These are phyloP conservation scores for Tylopilus sp. DNA, from an alignment of 768 basidiomycete genomes.

Conservation along the genomic window DNA sequence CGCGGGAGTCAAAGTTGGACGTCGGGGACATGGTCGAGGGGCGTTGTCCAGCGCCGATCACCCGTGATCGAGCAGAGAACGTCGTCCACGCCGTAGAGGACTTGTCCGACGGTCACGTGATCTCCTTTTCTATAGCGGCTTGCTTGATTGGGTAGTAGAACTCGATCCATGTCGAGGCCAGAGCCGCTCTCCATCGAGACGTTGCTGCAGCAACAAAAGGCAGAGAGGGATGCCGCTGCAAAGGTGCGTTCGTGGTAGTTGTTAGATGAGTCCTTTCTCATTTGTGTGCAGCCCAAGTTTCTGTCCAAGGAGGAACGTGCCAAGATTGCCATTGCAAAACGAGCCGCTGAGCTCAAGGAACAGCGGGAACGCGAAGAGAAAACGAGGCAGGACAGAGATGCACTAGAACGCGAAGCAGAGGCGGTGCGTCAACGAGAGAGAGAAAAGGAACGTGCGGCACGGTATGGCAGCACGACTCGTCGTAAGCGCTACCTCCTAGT, in stretches of 20 bases:
- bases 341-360: slow-evolving; percentile 76
- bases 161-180: slow-evolving; percentile 42
- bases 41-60: slow-evolving; percentile 17
- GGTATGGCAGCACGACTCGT: slow-evolving; percentile 40
- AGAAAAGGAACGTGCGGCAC: slow-evolving; percentile 30
- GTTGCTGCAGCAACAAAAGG: slow-evolving; percentile 81
- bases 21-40: slow-evolving; percentile 1
- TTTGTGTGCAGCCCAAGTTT: slow-evolving; percentile 76
- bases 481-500: slow-evolving; percentile 16
- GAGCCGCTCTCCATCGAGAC: slow-evolving; percentile 88
- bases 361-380: slow-evolving; percentile 66
- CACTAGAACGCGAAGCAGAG: slow-evolving; percentile 74
- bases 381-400: slow-evolving; percentile 57
- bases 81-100: slow-evolving; percentile 23
- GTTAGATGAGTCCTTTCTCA: neutral
- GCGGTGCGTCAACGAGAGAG: slow-evolving; percentile 54
- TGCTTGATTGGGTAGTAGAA: slow-evolving; percentile 14
- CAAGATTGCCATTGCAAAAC: slow-evolving; percentile 81
- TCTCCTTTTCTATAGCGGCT: neutral
- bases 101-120: slow-evolving; percentile 22
- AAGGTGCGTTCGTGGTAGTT: slow-evolving; percentile 52
- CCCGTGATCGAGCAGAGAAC: slow-evolving; percentile 13
- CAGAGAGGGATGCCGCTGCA: slow-evolving; percentile 84
- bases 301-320: slow-evolving; percentile 90
- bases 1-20: slow-evolving; percentile 17